Base-by-base conservation (phyloP, 139 green algal species). In the Coelastrella sp. region DNA sequence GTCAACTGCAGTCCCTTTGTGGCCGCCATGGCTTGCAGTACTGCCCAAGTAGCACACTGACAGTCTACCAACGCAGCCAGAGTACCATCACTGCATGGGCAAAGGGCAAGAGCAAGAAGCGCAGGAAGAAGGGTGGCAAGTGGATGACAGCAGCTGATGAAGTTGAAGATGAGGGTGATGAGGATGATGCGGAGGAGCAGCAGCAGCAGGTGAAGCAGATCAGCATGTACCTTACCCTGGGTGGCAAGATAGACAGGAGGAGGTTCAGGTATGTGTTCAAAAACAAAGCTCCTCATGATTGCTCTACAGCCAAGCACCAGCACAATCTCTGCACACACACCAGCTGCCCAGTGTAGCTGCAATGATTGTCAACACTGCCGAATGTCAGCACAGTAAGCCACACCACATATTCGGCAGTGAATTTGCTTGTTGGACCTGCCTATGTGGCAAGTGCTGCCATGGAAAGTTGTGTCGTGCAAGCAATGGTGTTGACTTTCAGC, bases 151-250 rank as follows among this genome's bases (percentile, higher is more conserved):
- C n/a, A 30, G 77, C 45, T 23, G 59, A 32, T 23, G 85, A 72
- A 27, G 78, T 57, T 25, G 79, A 75, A 5, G 76, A 64, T 38
- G 86, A 74, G 23, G 79, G 60, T 34, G 81, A 83, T 11, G 83
- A 21, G 11, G 82, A 77, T 34, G 75, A n/a, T 15, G 74, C 27
- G 25, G 43, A 85, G 62, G 8, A 30, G 77, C 45, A 85, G 9
- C 84, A 83, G 30, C 72, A 79, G 19, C 27, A 38, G 11, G 45
- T 57, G 45, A 57, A 57, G 45, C 45, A 9, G 11, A 57, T 57
- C 11, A 57, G 48, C 50, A 87, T 87, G 69, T 89, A 87, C 45
- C 34, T 90, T 15, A 89, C 48, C 13, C 30, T 90, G 27, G 43
- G 90, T 5, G 78, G 84, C 0, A 89, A 88, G 63, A 72, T 68